phyloP scores from a whole-genome alignment of 306 rosid genomes.

The Quercus engelmannii region DNA sequence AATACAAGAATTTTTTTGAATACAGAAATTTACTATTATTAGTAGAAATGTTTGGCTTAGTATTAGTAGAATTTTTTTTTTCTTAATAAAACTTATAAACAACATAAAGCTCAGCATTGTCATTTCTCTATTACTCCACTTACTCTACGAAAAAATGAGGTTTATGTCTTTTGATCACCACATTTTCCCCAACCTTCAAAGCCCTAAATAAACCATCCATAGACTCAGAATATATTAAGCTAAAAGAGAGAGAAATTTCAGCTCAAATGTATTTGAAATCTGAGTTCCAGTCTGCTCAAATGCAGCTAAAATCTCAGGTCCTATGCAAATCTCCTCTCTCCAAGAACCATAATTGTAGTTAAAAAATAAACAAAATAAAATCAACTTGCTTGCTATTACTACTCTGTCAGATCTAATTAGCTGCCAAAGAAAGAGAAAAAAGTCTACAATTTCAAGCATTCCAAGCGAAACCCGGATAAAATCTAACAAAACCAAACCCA shows the following conservation, averaged over 20 bases:
- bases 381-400: constrained; percentile 13
- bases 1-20: background rate
- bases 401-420: constrained; percentile 7
- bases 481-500: background rate
- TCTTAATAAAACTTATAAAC: background rate
- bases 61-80: background rate
- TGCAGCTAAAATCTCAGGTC: constrained; percentile 11
- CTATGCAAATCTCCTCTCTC: background rate
- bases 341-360: background rate
- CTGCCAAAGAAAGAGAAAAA: background rate
- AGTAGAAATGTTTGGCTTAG: constrained; percentile 14
- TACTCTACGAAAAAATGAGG: background rate
- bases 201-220: background rate
- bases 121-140: background rate
- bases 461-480: constrained; percentile 25
- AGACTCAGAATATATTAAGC: background rate
- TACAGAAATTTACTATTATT: background rate
- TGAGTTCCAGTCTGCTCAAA: background rate
- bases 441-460: background rate
- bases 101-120: background rate
- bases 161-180: background rate
- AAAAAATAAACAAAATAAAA: background rate
- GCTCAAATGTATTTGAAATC: background rate
- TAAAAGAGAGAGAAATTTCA: background rate
- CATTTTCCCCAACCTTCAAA: background rate